Base-by-base conservation (phyloP, 2,329 filamentous ascomycete species). In the Alternaria burnsii region DNA sequence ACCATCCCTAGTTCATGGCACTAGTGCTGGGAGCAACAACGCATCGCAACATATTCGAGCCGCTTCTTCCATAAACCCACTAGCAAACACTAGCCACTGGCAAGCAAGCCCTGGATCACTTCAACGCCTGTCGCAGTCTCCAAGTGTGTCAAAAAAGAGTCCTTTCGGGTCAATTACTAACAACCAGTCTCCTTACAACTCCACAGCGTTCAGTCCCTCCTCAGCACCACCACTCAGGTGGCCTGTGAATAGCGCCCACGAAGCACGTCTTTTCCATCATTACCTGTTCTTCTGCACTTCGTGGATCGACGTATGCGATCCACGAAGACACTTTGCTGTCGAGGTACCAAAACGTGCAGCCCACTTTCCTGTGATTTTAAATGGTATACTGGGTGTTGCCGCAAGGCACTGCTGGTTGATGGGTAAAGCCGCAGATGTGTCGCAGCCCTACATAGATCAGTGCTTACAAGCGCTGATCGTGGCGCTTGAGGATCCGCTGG, bases 391-490 rank as follows among this genome's bases (percentile, higher is more conserved):
- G 5, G 79, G 82, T 1, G 74, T 85, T 0, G 77, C 83, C 0
- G 80, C 83, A 3, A 76, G 82, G 14, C 82, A 83, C 54, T 71
- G 82, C 42, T 79, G 80, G 26, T 71, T 83, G 16, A 70, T 81
- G 58, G 68, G 70, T 4, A 76, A 76, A 5, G 60, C 71, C 1
- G 70, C 70, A n/a, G 81, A 83, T 52, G 78, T 80, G 57, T 82
- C 82, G 1, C 78, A 81, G 11, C 73, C 76, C 10, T 84, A 83
- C 59, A 78, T 83, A 38, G 79, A 81, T 20, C 73, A 80, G 52
- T 84, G 82, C 58, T 72, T 85, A 10, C 78, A 82, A 54, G 71
- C 83, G 11, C 75, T 85, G 5, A 84, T 85, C 3, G 72, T 79
- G 11, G 79, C 80, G 2, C 74, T 85, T 14, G 77, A 81, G 8